Evolutionary conservation across 2,329 filamentous ascomycete genomes (phyloP), one percentile per base, ranked within the genome.

Genomic region (Fusarium stilboides): DNA sequence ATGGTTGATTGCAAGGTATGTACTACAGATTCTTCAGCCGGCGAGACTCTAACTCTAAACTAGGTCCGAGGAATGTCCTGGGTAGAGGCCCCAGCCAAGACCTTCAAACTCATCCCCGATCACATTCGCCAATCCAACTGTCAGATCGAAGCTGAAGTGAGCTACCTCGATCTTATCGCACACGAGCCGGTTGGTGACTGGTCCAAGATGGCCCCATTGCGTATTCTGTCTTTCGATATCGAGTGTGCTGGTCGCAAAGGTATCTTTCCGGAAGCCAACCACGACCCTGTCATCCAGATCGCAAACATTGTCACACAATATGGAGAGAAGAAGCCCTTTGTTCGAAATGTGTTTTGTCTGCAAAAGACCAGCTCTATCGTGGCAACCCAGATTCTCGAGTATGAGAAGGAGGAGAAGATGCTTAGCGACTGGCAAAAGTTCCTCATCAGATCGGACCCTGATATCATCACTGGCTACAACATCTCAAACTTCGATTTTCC

Each of bases 401-500:
- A 92, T 70, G 85, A 91, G 19, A 86, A 88, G 43, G 96, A 99
- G 78, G 89, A 92, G 56, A 89, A 94, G 65, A 96, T 99, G 94
- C 85, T 99, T n/a, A 89, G 91, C 80, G 89, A 90, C 42, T 99
- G 96, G 96, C 91, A 92, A 75, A 87, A 97, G 62, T 99, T 99
- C 70, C 80, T 99, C 17, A 87, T 97, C 72, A 89, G 93, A 74
- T 93, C 96, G 2, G 96, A 99, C 71, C 95, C 96, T 1, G 96
- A 99, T 81, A 92, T 99, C 69, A 97, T 99, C 75, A 99, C 97
- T 57, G 96, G 96, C 45, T 99, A 99, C 89, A 99, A 99, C 80
- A 99, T 97, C 81, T 85, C 93, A 77, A 99, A 99, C 82, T 99
- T 99, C 80, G 96, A 99, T 83, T 98, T 99, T 69, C 95, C 95